Evolutionary conservation across 495 filamentous ascomycete genomes (phyloP).

Genomic region (Chlorociboria aeruginascens): DNA sequence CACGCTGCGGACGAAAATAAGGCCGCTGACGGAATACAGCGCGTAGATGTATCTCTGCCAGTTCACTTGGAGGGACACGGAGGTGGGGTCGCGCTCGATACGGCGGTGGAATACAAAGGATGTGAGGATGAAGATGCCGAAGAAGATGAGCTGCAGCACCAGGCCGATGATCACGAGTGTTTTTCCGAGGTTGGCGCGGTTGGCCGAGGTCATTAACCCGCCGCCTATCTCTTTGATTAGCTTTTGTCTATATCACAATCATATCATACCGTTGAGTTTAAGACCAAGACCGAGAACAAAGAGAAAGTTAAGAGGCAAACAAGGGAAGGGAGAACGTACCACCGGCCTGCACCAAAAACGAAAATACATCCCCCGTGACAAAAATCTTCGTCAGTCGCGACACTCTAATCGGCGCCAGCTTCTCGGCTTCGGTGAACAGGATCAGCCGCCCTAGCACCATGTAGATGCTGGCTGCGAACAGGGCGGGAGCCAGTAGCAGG

Average conservation of each 20-base stretch:
- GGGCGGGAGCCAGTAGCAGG: slow-evolving; percentile 36
- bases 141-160: slow-evolving; percentile 35
- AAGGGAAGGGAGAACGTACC: neutral
- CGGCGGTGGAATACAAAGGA: slow-evolving; percentile 14
- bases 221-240: slow-evolving; percentile 18
- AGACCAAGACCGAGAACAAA: too few species aligned
- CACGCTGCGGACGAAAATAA: slow-evolving; percentile 47
- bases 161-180: slow-evolving; percentile 31
- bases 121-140: slow-evolving; percentile 34
- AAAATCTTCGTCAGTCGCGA: slow-evolving; percentile 31
- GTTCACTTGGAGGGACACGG: neutral
- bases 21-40: slow-evolving; percentile 35
- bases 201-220: slow-evolving; percentile 22
- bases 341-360: slow-evolving; percentile 27
- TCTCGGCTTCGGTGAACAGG: slow-evolving; percentile 26
- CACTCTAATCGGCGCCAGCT: slow-evolving; percentile 21
- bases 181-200: slow-evolving; percentile 23
- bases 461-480: slow-evolving; percentile 42
- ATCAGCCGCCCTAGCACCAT: slow-evolving; percentile 41
- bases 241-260: neutral
- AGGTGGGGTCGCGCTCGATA: neutral
- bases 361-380: slow-evolving; percentile 30
- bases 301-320: neutral
- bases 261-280: too few species aligned
- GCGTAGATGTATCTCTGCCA: slow-evolving; percentile 20